Percentiles rank a stretch among this genome's conserved stretches.
Conservation (phyloP, 2,329 filamentous ascomycete species). For the Trichophyton rubrum region DNA sequence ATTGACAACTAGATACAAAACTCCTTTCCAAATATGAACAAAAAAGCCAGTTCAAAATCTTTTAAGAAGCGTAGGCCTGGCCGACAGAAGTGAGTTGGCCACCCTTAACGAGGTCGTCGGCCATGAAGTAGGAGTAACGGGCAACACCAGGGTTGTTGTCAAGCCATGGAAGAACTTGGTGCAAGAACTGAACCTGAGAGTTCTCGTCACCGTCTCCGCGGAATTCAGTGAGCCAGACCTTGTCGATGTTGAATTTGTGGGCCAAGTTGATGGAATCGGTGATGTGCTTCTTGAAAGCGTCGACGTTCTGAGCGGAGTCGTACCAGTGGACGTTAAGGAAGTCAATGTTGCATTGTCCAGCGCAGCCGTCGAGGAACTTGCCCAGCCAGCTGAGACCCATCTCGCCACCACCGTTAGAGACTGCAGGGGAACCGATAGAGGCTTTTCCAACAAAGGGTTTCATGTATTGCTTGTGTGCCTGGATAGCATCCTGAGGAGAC, state of each 20-base stretch:
- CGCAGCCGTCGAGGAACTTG: slow-evolving; percentile 29
- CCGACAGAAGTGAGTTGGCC: slow-evolving; percentile 17
- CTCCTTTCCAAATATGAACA: slow-evolving; percentile 3
- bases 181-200: slow-evolving; percentile 25
- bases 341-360: slow-evolving; percentile 26
- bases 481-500: slow-evolving; percentile 25
- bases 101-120: slow-evolving; percentile 9
- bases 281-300: slow-evolving; percentile 30
- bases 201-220: slow-evolving; percentile 20
- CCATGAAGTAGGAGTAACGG: slow-evolving; percentile 33
- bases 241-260: slow-evolving; percentile 21
- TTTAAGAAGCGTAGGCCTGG: slow-evolving; percentile 18
- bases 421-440: slow-evolving; percentile 32
- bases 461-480: slow-evolving; percentile 28
- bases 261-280: slow-evolving; percentile 25
- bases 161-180: slow-evolving; percentile 28
- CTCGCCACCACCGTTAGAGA: slow-evolving; percentile 26
- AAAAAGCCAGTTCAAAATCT: background rate
- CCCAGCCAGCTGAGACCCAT: slow-evolving; percentile 32
- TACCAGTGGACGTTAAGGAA: slow-evolving; percentile 38
- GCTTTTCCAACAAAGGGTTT: slow-evolving; percentile 25
- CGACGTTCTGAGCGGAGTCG: slow-evolving; percentile 18
- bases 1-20: background rate
- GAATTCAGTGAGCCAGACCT: slow-evolving; percentile 38
- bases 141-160: slow-evolving; percentile 27